Percentiles rank a stretch among this genome's conserved stretches.
Evolutionary conservation across 495 filamentous ascomycete species (phyloP).

Genomic region (Bryoglossum gracile): DNA sequence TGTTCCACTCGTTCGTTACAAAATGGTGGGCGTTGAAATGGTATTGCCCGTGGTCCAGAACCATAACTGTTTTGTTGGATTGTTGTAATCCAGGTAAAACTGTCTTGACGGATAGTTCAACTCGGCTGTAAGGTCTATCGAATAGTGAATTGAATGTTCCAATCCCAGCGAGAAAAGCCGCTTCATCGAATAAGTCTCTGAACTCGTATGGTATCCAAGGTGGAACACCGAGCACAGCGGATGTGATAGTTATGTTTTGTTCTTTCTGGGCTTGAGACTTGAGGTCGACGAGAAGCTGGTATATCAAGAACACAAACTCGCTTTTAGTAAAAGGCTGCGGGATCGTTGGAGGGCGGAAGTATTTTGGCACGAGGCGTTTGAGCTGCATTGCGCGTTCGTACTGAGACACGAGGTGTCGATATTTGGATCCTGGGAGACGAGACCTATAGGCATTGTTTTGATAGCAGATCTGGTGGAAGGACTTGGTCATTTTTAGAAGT

Average conservation of each 20-base stretch:
- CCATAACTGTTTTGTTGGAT: not conserved
- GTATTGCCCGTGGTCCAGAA: constrained; percentile 4
- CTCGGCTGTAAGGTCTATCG: not conserved
- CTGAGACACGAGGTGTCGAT: not conserved
- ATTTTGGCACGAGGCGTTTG: not conserved
- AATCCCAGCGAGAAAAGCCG: constrained; percentile 1
- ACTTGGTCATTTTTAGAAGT: not conserved
- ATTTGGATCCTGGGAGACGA: not conserved
- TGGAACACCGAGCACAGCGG: not conserved
- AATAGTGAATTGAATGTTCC: not conserved
- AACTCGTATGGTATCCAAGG: not conserved
- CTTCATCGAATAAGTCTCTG: constrained; percentile 1
- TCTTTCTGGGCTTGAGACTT: not conserved
- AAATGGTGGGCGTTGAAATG: not conserved
- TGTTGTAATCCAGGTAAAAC: too few relatives aligned
- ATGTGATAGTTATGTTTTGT: constrained; percentile 6
- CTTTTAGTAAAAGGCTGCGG: not conserved
- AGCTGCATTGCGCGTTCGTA: not conserved
- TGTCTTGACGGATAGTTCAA: constrained; percentile 1
- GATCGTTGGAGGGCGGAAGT: not conserved
- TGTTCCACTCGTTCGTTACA: not conserved
- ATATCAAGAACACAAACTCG: not conserved
- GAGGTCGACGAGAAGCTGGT: not conserved
- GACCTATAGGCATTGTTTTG: not conserved
- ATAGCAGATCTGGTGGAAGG: not conserved